phyloP scores from a whole-genome alignment of 345 rosid genomes.

The Lenwebbia sp. region DNA sequence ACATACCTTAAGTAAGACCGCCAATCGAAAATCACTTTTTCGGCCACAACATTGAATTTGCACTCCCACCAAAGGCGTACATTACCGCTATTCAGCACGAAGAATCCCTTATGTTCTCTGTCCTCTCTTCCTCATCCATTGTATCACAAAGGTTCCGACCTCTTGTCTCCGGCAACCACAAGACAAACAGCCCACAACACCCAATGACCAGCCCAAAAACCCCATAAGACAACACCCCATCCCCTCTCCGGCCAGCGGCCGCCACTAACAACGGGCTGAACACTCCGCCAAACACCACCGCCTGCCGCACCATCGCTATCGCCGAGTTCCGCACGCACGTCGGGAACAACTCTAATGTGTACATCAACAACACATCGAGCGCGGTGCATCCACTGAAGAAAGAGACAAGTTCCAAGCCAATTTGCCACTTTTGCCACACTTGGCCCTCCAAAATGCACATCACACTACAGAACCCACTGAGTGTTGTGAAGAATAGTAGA shows the following conservation, averaged over 20 bases:
- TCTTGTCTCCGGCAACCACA: conserved; percentile 12
- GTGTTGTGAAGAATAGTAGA: conserved; percentile 22
- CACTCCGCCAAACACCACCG: conserved; percentile 8
- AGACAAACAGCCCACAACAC: conserved; percentile 5
- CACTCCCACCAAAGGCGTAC: neutral
- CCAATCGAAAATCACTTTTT: neutral
- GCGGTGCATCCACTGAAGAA: conserved; percentile 46
- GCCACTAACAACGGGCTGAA: conserved; percentile 11
- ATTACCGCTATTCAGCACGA: neutral
- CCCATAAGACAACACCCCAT: neutral
- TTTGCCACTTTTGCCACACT: conserved; percentile 8
- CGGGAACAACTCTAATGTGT: conserved; percentile 40
- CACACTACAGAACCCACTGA: conserved; percentile 33
- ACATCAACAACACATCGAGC: conserved; percentile 26
- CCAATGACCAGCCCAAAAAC: conserved; percentile 7
- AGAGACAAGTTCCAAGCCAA: conserved; percentile 44
- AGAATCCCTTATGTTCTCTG: neutral
- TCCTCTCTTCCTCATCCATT: conserved; percentile 17
- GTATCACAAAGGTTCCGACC: conserved; percentile 3
- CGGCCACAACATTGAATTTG: neutral
- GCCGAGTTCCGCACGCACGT: conserved; percentile 39
- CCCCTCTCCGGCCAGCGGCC: neutral
- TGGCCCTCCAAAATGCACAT: conserved; percentile 21
- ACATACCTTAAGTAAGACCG: neutral
- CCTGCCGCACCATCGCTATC: conserved; percentile 34